Evolutionary conservation across 345 rosid genomes (phyloP).

Genomic region (Salix caprea): DNA sequence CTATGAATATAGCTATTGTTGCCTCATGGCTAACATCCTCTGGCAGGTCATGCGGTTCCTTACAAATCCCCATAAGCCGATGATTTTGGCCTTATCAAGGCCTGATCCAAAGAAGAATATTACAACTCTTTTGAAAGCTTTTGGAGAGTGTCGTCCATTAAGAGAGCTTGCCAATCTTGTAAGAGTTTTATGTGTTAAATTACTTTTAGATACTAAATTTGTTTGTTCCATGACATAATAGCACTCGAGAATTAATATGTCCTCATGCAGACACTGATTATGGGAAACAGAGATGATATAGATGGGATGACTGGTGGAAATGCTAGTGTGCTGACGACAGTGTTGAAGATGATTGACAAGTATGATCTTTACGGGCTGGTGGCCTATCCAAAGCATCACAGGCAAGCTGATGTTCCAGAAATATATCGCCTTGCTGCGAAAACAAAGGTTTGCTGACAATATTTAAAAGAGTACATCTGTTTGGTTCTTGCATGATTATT

Average conservation of each 20-base stretch:
- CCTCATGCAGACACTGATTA: constrained; percentile 62
- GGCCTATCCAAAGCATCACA: constrained; percentile 97
- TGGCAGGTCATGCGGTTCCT: constrained; percentile 84
- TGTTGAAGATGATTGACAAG: constrained; percentile 78
- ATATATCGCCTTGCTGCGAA: constrained; percentile 88
- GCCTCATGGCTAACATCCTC: constrained; percentile 4
- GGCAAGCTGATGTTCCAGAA: constrained; percentile 91
- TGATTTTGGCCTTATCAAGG: constrained; percentile 92
- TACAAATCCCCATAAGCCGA: constrained; percentile 92
- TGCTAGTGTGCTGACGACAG: constrained; percentile 77
- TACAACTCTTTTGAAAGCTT: constrained; percentile 87
- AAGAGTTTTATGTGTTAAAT: constrained; percentile 11
- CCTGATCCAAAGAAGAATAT: constrained; percentile 97
- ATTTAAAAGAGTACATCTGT: not conserved
- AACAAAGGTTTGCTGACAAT: constrained; percentile 53
- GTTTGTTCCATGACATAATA: not conserved
- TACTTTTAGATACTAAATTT: not conserved
- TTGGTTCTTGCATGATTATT: constrained; percentile 5
- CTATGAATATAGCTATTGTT: not conserved
- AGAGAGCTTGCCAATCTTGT: constrained; percentile 97
- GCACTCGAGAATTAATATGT: not conserved
- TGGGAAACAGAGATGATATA: constrained; percentile 93
- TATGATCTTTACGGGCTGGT: constrained; percentile 91
- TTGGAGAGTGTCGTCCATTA: constrained; percentile 86
- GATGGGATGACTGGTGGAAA: constrained; percentile 78